Base-by-base conservation (phyloP, 148 eudicot genomes). In the Vaccinium macrocarpon region DNA sequence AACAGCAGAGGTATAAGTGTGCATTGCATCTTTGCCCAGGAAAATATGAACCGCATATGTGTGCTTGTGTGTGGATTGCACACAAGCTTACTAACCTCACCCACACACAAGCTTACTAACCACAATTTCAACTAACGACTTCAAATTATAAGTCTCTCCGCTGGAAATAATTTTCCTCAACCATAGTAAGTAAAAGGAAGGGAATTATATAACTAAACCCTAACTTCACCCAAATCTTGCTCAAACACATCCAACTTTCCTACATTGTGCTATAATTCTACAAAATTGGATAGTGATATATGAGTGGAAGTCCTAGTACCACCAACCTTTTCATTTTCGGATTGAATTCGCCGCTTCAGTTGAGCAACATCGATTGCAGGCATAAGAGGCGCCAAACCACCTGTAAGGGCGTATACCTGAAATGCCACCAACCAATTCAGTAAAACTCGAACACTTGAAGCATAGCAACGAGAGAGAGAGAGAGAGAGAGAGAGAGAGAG, bases 351-450 rank as follows among this genome's bases (percentile, higher is more conserved):
- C 48, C 93, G 91, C 86, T 93, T 95, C 82, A 92, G 88, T 59
- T 91, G 97, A 82, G 90, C 89, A n/a, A 89, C 80, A 66, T 95
- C 98, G 82, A 92, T 81, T 1, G 95, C 87, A 57, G 98, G 98
- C 94, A 94, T 92, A 16, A 93, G 89, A 76, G 98, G 97, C 4
- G 97, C 89, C 46, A 95, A 86, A 70, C 98, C 98, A 51, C 98
- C 98, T 8, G 96, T 95, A 68, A 94, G 98, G 83, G 94, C 95
- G 84, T 94, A 95, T 3, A 95, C 94, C 98, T 95, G 78, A 70
- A 84, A 81, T 76, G 48, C 68, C 15, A 49, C 59, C 46, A 56
- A 82, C 71, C 50, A 74, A 6, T 74, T 74, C 25, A 48, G 25
- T 0, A 35, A 84, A 19, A 11, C 16, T 9, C 25, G 46, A 59